These are phyloP conservation scores for Polytrichum commune DNA, from an alignment of 225 moss, liverwort and hornwort genomes.

Conservation along the genomic window DNA sequence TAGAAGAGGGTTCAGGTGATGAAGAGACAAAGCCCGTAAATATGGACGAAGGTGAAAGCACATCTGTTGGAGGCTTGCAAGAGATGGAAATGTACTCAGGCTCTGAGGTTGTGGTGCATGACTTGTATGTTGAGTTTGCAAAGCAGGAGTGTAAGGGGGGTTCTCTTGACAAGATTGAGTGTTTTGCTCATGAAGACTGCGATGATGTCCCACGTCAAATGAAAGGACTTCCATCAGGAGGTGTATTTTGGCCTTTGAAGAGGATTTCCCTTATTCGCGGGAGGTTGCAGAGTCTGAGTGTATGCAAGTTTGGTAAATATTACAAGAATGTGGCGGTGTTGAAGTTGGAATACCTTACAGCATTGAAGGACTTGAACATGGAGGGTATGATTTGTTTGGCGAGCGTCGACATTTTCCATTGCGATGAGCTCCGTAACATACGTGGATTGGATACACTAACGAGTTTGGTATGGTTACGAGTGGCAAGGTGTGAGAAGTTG, in stretches of 20 bases:
- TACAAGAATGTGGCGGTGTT: neutral
- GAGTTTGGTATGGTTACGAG: slow-evolving; percentile 1
- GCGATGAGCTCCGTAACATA: neutral
- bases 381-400: slow-evolving; percentile 5
- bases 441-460: neutral
- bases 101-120: neutral
- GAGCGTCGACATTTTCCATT: neutral
- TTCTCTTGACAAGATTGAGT: neutral
- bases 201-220: neutral
- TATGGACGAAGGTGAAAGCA: neutral
- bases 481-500: neutral
- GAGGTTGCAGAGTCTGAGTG: neutral
- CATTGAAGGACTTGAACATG: neutral
- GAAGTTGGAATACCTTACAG: slow-evolving; percentile 1
- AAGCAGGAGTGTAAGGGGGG: neutral
- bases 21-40: neutral
- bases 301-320: neutral
- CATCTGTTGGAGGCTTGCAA: too few relatives aligned
- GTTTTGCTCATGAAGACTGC: neutral
- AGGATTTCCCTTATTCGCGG: neutral
- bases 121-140: slow-evolving; percentile 1
- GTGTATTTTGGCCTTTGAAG: neutral
- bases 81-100: neutral
- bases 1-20: neutral
- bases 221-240: neutral